phyloP scores from a whole-genome alignment of 2,329 filamentous ascomycete genomes.

The Apiospora kogelbergensis region DNA sequence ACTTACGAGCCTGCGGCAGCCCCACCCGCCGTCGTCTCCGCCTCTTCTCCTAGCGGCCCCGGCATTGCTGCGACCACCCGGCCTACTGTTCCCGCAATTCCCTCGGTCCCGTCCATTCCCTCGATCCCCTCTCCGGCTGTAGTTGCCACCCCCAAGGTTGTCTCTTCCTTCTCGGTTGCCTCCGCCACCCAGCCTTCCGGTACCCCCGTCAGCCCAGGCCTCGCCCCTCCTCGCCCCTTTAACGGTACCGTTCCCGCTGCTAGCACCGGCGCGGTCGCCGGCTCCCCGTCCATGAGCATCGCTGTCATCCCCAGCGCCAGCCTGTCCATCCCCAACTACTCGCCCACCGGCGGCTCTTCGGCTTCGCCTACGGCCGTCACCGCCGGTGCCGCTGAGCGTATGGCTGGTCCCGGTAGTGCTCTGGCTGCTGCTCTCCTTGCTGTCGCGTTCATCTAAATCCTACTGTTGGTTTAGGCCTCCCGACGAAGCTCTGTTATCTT shows the following conservation, averaged over 20 bases:
- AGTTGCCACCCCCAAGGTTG: neutral
- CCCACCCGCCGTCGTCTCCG: neutral
- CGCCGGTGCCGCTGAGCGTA: conserved; percentile 9
- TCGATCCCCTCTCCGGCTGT: neutral
- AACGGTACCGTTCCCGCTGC: neutral
- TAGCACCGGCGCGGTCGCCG: neutral
- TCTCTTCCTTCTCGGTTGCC: neutral
- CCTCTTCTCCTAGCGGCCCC: neutral
- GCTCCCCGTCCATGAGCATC: neutral
- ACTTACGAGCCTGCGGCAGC: neutral
- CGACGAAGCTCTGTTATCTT: no score
- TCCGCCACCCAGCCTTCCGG: neutral
- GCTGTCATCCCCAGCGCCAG: conserved; percentile 6
- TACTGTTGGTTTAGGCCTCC: neutral
- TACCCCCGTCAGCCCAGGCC: neutral
- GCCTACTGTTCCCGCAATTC: neutral
- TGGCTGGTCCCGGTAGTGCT: conserved; percentile 8
- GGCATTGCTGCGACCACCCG: neutral
- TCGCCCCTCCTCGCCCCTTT: neutral
- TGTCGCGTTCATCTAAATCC: conserved; percentile 3
- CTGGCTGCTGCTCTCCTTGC: conserved; percentile 7
- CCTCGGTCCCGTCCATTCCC: neutral
- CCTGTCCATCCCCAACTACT: neutral
- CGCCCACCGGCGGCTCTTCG: neutral
- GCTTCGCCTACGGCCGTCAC: neutral